Percentiles rank a stretch among this genome's conserved stretches.
phyloP scores from a whole-genome alignment of 805 yeast species.

The Teunomyces tritomae region DNA sequence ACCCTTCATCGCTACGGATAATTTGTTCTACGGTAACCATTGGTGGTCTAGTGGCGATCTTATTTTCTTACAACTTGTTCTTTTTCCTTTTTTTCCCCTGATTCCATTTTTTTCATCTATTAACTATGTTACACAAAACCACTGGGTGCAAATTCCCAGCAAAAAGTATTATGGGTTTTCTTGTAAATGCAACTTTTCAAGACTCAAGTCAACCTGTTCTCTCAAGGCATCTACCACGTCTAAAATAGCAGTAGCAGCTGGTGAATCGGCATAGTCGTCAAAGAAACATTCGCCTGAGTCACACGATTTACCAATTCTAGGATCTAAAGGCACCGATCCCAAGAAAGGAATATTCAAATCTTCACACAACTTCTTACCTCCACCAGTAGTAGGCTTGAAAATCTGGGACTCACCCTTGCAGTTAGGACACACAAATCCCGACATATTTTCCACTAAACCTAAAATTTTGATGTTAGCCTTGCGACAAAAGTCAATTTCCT shows the following conservation, averaged over 20 bases:
- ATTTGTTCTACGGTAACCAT: slow-evolving; percentile 1
- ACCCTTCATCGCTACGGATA: slow-evolving; percentile 16
- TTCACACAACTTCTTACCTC: slow-evolving; percentile 80
- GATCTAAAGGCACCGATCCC: slow-evolving; percentile 95
- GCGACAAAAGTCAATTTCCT: slow-evolving; percentile 90
- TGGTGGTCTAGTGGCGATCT: background rate
- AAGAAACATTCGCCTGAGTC: slow-evolving; percentile 84
- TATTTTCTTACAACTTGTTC: background rate
- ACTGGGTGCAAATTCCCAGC: background rate
- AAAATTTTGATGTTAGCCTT: slow-evolving; percentile 84
- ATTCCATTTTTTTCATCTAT: background rate
- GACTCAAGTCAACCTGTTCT: slow-evolving; percentile 9
- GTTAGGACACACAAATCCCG: slow-evolving; percentile 96
- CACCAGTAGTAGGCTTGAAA: slow-evolving; percentile 95
- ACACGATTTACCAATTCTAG: slow-evolving; percentile 86
- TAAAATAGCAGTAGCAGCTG: slow-evolving; percentile 83
- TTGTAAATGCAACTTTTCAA: slow-evolving; percentile 5
- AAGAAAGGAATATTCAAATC: slow-evolving; percentile 76
- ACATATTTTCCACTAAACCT: slow-evolving; percentile 96
- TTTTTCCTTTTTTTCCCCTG: background rate
- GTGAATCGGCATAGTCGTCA: slow-evolving; percentile 84
- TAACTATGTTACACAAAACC: background rate
- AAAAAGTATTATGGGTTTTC: background rate
- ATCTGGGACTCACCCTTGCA: slow-evolving; percentile 89
- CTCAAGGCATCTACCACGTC: slow-evolving; percentile 71